Evolutionary conservation across 495 filamentous ascomycete species (phyloP).

Genomic region (Tuber calosporum): DNA sequence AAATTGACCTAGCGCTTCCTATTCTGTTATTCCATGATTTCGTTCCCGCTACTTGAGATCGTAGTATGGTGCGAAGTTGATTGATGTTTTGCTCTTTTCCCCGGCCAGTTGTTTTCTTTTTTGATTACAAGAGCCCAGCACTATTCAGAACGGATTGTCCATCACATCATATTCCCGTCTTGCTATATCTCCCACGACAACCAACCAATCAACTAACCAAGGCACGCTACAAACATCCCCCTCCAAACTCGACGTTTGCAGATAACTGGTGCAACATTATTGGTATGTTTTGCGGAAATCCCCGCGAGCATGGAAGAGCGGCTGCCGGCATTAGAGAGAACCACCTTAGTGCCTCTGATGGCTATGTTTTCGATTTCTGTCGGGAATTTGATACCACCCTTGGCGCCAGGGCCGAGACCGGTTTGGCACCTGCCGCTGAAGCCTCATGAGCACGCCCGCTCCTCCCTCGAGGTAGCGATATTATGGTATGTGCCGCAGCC

Average conservation of each 20-base stretch:
- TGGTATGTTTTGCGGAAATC: constrained; percentile 18
- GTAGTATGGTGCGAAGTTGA: no score
- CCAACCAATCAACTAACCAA: background rate
- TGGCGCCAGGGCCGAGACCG: constrained; percentile 53
- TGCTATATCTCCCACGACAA: background rate
- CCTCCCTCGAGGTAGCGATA: constrained; percentile 53
- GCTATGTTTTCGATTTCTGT: constrained; percentile 59
- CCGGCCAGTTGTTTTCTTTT: no score
- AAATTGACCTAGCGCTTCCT: no score
- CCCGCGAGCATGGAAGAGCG: constrained; percentile 58
- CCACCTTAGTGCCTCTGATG: constrained; percentile 52
- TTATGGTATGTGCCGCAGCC: constrained; percentile 53
- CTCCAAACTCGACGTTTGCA: background rate
- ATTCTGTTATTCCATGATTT: no score
- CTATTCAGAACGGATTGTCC: background rate
- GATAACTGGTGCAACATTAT: background rate
- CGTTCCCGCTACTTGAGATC: no score
- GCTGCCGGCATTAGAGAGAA: constrained; percentile 56
- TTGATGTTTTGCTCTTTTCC: no score
- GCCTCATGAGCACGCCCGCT: constrained; percentile 63
- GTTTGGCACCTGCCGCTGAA: constrained; percentile 62
- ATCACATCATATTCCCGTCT: background rate
- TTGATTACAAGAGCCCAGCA: no score
- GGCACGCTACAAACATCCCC: background rate
- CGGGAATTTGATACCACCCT: constrained; percentile 52